These are phyloP conservation scores for Eremochloa ophiuroides DNA, from an alignment of 176 grass and related monocot genomes.

Conservation along the genomic window DNA sequence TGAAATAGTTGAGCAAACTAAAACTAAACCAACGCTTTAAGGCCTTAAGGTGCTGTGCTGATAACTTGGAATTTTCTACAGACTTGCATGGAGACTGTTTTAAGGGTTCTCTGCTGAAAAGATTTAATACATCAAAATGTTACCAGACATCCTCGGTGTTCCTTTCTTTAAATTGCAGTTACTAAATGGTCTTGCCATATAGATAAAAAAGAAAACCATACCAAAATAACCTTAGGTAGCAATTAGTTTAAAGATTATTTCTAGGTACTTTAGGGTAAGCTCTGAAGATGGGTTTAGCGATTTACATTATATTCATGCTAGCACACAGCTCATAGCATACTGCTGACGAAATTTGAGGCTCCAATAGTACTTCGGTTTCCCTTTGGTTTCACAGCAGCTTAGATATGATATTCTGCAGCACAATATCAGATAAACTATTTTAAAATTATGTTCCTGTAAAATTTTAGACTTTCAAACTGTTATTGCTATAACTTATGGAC, in stretches of 20 bases:
- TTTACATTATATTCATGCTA: constrained; percentile 3
- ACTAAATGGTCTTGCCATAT: constrained; percentile 10
- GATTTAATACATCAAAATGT: neutral
- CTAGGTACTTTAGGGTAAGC: constrained; percentile 14
- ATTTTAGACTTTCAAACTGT: neutral
- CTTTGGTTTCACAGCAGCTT: neutral
- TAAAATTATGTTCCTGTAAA: neutral
- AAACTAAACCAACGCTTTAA: neutral
- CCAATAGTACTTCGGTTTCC: neutral
- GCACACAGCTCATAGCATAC: neutral
- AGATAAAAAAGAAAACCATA: constrained; percentile 8
- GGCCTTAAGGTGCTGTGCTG: neutral
- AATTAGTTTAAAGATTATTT: constrained; percentile 7
- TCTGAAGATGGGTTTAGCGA: neutral
- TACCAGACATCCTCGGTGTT: neutral
- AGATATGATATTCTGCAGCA: neutral
- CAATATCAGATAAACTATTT: neutral
- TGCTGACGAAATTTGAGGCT: neutral
- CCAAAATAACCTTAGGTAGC: neutral
- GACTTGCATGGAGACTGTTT: neutral
- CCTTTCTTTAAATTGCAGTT: neutral
- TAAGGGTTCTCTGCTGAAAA: neutral
- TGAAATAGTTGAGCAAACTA: constrained; percentile 27
- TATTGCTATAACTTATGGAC: neutral
- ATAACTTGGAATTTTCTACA: neutral